A percentile compares a stretch with the other conserved stretches of the same genome.
Evolutionary conservation across 2,329 filamentous ascomycete genomes (phyloP).

Genomic region (Blastomyces parvus): DNA sequence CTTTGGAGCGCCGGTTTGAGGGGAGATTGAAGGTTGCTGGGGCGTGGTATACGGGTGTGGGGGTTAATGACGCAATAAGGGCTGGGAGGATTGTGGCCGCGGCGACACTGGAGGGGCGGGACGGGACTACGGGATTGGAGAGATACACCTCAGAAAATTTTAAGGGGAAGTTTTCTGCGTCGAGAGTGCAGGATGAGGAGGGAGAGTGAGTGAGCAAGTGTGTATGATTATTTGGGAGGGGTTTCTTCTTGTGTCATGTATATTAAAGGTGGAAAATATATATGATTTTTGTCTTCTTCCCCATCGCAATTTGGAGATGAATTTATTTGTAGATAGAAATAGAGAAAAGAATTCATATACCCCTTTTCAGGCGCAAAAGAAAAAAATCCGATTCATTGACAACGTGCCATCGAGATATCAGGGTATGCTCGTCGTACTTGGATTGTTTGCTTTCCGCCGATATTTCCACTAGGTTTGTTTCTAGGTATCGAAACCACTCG

Average conservation of each 20-base stretch:
- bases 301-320: neutral
- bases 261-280: neutral
- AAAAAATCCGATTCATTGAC: neutral
- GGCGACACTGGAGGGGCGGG: constrained; percentile 18
- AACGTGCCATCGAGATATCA: neutral
- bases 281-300: neutral
- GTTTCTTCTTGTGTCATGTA: neutral
- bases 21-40: constrained; percentile 57
- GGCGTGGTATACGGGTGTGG: constrained; percentile 43
- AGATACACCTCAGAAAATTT: neutral
- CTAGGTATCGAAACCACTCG: neutral
- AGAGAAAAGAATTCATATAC: neutral
- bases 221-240: neutral
- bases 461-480: neutral
- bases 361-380: neutral
- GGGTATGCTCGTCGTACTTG: neutral
- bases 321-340: neutral
- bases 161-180: neutral
- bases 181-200: neutral
- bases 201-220: neutral
- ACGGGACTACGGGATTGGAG: constrained; percentile 32
- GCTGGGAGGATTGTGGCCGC: constrained; percentile 47
- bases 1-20: constrained; percentile 48
- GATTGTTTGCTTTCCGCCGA: neutral
- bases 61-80: constrained; percentile 47